phyloP scores from a whole-genome alignment of 192 early-diverging fungal genomes.

The Rhizophagus clarus region DNA sequence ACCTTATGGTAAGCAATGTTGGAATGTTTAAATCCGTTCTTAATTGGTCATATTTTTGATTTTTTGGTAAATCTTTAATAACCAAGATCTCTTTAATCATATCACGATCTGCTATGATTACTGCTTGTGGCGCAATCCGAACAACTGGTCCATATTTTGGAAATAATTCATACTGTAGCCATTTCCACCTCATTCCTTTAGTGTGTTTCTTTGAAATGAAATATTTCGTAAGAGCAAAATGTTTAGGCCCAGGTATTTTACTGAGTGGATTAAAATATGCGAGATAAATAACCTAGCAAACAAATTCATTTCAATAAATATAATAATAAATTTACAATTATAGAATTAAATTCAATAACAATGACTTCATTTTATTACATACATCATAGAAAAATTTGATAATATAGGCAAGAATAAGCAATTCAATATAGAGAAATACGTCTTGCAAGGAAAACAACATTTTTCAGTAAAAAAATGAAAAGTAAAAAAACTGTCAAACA shows the following conservation, averaged over 20 bases:
- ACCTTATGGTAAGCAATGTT: not conserved
- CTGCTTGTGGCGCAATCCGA: slow-evolving; percentile 16
- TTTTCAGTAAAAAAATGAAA: no score
- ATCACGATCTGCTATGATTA: no score
- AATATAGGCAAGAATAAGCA: no score
- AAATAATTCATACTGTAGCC: not conserved
- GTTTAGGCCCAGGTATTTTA: slow-evolving; percentile 34
- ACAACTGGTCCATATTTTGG: slow-evolving; percentile 38
- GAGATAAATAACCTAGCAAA: not conserved
- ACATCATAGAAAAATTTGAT: no score
- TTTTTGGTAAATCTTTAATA: slow-evolving; percentile 14
- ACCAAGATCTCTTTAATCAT: not conserved
- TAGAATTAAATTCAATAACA: no score
- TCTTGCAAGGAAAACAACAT: no score
- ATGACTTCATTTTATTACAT: no score
- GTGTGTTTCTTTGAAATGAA: not conserved
- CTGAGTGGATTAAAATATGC: slow-evolving; percentile 36
- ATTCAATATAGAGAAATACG: no score
- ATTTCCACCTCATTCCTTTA: slow-evolving; percentile 12
- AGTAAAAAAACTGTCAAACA: no score
- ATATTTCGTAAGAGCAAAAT: not conserved
- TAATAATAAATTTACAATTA: no score
- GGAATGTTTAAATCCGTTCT: not conserved
- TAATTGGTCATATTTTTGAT: not conserved
- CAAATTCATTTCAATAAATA: not conserved